Evolutionary conservation across 306 rosid genomes (phyloP).

Genomic region (Spatholobus suberectus): DNA sequence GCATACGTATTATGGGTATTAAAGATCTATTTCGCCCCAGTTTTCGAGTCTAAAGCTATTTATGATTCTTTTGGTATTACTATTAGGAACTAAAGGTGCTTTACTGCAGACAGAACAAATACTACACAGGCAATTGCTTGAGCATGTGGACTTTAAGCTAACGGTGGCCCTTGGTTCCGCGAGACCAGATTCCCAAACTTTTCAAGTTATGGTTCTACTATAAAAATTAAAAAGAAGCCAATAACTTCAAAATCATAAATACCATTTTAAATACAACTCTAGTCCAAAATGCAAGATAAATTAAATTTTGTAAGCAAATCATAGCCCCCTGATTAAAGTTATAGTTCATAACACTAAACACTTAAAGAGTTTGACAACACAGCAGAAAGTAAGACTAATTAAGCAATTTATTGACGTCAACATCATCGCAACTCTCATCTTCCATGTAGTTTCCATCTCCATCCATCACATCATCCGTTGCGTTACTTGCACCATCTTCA

Average conservation of each 20-base stretch:
- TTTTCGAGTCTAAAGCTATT: too few species aligned
- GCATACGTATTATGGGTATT: too few species aligned
- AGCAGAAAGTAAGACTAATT: background rate
- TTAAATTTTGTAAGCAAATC: background rate
- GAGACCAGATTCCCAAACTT: too few species aligned
- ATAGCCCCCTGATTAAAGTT: background rate
- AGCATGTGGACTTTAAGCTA: too few species aligned
- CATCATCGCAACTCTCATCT: background rate
- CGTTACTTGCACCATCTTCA: background rate
- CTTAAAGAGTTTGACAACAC: too few species aligned
- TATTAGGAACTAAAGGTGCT: too few species aligned
- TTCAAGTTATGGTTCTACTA: too few species aligned
- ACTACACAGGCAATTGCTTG: too few species aligned
- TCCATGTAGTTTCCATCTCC: background rate
- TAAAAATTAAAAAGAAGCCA: background rate
- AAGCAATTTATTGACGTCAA: background rate
- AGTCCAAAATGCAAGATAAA: background rate
- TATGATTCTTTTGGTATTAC: too few species aligned
- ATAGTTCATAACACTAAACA: background rate
- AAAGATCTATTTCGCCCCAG: too few species aligned
- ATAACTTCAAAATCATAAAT: background rate
- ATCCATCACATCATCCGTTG: background rate
- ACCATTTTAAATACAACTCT: background rate
- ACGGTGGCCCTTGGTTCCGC: too few species aligned
- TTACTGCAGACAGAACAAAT: too few species aligned